Evolutionary conservation across 345 rosid genomes (phyloP).

Genomic region (Ailanthus altissimus): DNA sequence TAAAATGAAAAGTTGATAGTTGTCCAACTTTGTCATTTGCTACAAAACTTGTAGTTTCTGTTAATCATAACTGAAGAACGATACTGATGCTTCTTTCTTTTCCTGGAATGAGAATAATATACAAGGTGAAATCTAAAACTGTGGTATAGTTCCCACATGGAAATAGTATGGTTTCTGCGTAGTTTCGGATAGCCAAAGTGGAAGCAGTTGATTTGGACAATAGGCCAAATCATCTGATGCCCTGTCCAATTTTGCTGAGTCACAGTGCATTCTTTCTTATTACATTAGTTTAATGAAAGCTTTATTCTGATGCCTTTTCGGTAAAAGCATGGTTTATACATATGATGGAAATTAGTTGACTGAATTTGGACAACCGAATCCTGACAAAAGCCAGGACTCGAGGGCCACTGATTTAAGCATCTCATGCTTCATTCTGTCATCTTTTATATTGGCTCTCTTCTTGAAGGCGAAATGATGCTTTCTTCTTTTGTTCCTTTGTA

Average conservation of each 20-base stretch:
- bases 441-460: slow-evolving; percentile 18
- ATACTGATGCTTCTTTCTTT: neutral
- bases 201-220: slow-evolving; percentile 30
- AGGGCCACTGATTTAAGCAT: slow-evolving; percentile 46
- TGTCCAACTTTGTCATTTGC: neutral
- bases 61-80: neutral
- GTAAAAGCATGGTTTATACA: slow-evolving; percentile 10
- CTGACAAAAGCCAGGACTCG: slow-evolving; percentile 27
- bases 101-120: neutral
- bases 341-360: slow-evolving; percentile 35
- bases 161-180: neutral
- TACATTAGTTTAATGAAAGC: slow-evolving; percentile 23
- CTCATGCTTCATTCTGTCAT: slow-evolving; percentile 37
- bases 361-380: slow-evolving; percentile 34
- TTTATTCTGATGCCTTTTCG: slow-evolving; percentile 25
- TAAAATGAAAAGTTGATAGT: neutral
- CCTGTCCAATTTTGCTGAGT: slow-evolving; percentile 23
- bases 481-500: slow-evolving; percentile 12
- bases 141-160: neutral
- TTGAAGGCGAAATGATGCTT: slow-evolving; percentile 22
- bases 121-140: neutral
- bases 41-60: neutral
- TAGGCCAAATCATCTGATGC: slow-evolving; percentile 22
- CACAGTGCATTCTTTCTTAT: slow-evolving; percentile 21
- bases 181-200: slow-evolving; percentile 14